A percentile compares a stretch with the other conserved stretches of the same genome.
Evolutionary conservation across 352 stramenopile genomes (phyloP).

Genomic region (Globisporangium echinulatum): DNA sequence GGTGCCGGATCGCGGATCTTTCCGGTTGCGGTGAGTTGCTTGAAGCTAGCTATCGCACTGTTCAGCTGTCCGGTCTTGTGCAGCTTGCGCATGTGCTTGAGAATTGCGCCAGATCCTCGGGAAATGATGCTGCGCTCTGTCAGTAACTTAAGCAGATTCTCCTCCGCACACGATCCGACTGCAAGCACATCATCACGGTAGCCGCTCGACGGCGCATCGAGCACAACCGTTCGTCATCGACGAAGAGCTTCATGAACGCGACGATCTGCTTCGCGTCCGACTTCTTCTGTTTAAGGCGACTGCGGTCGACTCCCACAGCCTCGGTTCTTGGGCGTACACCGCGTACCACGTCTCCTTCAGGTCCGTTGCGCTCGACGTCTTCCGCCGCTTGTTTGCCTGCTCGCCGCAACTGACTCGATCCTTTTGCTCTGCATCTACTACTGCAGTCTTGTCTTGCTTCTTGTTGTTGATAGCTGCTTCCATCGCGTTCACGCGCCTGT

Average conservation of each 20-base stretch:
- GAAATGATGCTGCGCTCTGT: not conserved
- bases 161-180: not conserved
- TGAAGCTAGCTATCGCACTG: not conserved
- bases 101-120: not conserved
- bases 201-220: not conserved
- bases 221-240: not conserved
- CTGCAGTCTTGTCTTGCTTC: not conserved
- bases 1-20: not conserved
- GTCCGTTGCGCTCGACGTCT: not conserved
- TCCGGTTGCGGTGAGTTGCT: not conserved
- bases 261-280: conserved; percentile 1
- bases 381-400: not conserved
- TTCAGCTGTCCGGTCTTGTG: conserved; percentile 1
- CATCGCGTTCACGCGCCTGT: not conserved
- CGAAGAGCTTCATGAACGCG: conserved; percentile 2
- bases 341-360: not conserved
- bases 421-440: not conserved
- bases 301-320: not conserved
- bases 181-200: not conserved
- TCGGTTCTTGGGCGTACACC: not conserved
- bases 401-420: not conserved
- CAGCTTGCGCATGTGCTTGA: not conserved
- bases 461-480: not conserved
- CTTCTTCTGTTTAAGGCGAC: not conserved
- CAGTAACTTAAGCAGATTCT: not conserved